Evolutionary conservation across 2,329 filamentous ascomycete genomes (phyloP).

Genomic region (Blastomyces silverae): DNA sequence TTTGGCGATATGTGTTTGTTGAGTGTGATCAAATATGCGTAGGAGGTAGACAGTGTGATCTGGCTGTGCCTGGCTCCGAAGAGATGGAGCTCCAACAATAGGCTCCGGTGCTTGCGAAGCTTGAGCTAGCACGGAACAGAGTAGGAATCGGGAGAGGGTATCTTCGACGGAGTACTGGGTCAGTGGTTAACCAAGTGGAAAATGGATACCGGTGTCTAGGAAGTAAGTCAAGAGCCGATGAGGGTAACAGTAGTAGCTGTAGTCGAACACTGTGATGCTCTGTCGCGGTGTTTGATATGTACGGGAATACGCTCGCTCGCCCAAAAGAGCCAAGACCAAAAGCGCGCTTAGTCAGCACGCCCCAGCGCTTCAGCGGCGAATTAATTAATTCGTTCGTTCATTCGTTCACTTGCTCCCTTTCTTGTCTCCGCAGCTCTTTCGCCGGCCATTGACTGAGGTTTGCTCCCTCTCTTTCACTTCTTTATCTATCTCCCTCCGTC

Average conservation of each 20-base stretch:
- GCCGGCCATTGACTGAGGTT: neutral
- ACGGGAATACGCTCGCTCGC: too few relatives aligned
- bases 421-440: neutral
- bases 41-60: neutral
- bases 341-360: neutral
- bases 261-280: neutral
- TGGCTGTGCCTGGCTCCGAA: neutral
- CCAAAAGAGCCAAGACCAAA: neutral
- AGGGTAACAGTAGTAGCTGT: neutral
- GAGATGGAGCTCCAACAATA: neutral
- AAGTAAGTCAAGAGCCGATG: neutral
- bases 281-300: too few relatives aligned
- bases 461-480: neutral
- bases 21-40: neutral
- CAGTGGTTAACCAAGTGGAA: neutral
- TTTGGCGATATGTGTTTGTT: constrained; percentile 24
- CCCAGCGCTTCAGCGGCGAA: neutral
- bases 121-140: neutral
- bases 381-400: neutral
- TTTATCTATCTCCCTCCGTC: neutral
- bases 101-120: constrained; percentile 5
- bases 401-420: too few relatives aligned
- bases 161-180: neutral
- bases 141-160: neutral
- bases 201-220: neutral